Base-by-base conservation (phyloP, 495 filamentous ascomycete genomes). In the Mycothermus thermophilus region DNA sequence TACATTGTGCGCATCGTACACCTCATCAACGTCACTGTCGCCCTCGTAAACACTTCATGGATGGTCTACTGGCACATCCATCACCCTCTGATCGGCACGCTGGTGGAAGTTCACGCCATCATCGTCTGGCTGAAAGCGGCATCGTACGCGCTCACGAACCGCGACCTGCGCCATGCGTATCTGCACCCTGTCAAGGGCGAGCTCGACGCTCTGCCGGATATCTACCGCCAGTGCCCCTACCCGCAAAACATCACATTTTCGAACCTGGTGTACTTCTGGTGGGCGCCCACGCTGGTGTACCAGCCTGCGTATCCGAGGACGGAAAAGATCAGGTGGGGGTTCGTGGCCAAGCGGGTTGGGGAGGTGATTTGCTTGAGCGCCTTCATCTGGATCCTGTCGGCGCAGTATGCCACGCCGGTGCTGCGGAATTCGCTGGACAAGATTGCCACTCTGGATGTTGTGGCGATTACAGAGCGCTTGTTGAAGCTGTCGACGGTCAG, bases 121-220 rank as follows among this genome's bases (percentile, higher is more conserved):
- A 86, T 97, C 22, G 85, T 94, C 27, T 94, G 85, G 76, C 68
- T 97, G 40, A 97, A 97, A 61, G 84, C 79, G 24, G 79, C 83
- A 46, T 95, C 87, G 0, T 97, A 96, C 48, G 90, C 90, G 14
- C 79, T 96, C 50, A 94, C 90, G 9, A 96, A 96, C 58, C 79
- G 90, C 34, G 90, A 97, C 53, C 75, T 97, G 23, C 80, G 90
- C 7, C 80, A 88, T 40, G 85, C 87, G 16, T 77, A 80, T 48
- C 70, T 94, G 18, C 74, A 82, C 43, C 79, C 81, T 2, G 68
- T 72, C 2, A 59, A 60, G 25, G 60, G 66, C 23, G 66, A 72
- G 42, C 53, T 63, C 25, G 64, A 63, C 42, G 64, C 73, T 7
- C 54, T 93, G 1, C 90, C 90, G 0, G 72, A 79, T 8, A 61